Percentiles rank a stretch among this genome's conserved stretches.
Evolutionary conservation across 306 rosid species (phyloP).

Genomic region (Trifolium repens): DNA sequence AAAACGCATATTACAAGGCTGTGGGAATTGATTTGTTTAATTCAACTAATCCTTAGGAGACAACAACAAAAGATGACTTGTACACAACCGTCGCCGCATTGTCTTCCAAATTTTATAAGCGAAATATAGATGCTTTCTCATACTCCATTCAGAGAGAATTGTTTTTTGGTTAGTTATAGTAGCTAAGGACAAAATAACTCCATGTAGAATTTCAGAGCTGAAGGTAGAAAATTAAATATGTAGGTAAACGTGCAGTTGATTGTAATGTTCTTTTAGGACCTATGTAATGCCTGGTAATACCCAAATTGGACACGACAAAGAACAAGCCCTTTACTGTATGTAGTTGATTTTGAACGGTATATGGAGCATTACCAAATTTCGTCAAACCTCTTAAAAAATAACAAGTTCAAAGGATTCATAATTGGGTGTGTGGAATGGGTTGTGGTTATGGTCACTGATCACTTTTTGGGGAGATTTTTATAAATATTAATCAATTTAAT

Average conservation of each 20-base stretch:
- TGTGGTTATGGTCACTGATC: neutral
- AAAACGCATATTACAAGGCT: conserved; percentile 69
- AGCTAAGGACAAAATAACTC: conserved; percentile 33
- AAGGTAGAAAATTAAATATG: conserved; percentile 31
- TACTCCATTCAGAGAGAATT: conserved; percentile 29
- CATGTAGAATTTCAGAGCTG: conserved; percentile 38
- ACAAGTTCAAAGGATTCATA: neutral
- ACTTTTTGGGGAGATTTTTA: neutral
- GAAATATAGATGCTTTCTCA: conserved; percentile 10
- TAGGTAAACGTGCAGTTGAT: conserved; percentile 26
- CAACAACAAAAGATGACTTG: conserved; percentile 19
- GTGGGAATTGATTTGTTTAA: conserved; percentile 58
- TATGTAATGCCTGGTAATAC: conserved; percentile 11
- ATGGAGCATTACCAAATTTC: neutral
- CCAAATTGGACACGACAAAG: neutral
- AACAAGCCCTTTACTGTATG: neutral
- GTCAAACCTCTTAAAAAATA: conserved; percentile 1
- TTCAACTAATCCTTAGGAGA: conserved; percentile 53
- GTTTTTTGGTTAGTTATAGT: conserved; percentile 17
- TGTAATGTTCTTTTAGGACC: conserved; percentile 25
- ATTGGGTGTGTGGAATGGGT: neutral
- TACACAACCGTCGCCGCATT: conserved; percentile 38
- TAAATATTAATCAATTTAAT: neutral
- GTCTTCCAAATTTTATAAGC: conserved; percentile 38
- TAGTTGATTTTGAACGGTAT: conserved; percentile 14